Evolutionary conservation across 2,329 filamentous ascomycete species (phyloP), one percentile per base, ranked within the genome.

Genomic region (Mollisiaceae sp.): DNA sequence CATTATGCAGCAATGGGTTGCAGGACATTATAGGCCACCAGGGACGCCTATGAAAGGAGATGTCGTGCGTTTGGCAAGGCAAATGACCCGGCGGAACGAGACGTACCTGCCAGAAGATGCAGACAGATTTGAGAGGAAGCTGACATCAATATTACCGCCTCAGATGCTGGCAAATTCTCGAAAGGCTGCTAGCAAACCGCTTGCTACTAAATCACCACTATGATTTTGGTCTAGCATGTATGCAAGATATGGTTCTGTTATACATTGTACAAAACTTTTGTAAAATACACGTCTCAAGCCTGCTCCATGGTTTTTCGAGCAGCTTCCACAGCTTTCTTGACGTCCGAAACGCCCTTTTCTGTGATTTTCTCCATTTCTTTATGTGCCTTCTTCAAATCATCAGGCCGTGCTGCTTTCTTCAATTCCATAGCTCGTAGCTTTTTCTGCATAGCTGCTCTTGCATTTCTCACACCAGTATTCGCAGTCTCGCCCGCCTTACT

Each of bases 341-440:
- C 71, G 59, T 78, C 75, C 18, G 60, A 69, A 35, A 65, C 64
- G 11, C 67, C 74, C 61, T 75, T 76, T 67, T 78, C 77, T 9
- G 77, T 74, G 47, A 79, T 70, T 62, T 75, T 76, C 67, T 79
- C 78, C 74, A 79, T 74, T 62, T 77, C 74, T 59, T 78, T 79
- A 55, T 76, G 75, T 14, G 75, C 77, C 62, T 76, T 79, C 65
- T 76, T 78, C 56, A 78, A 65, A 69, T 79, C 78, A 74, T 79
- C 78, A 14, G 73, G 74, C 35, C 77, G 70, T n/a, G 71, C 74
- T 9, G 65, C 50, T 52, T 74, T 76, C 70, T 75, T 76, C 12
- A 77, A 43, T 47, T 77, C 74, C 71, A 77, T 75, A 8, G 65
- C 72, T 60, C 77, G 74, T 38, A 79, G 67, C 50, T 69, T 70